Evolutionary conservation across 2,329 filamentous ascomycete species (phyloP), one percentile per base, ranked within the genome.

Genomic region (Thelonectria rubi): DNA sequence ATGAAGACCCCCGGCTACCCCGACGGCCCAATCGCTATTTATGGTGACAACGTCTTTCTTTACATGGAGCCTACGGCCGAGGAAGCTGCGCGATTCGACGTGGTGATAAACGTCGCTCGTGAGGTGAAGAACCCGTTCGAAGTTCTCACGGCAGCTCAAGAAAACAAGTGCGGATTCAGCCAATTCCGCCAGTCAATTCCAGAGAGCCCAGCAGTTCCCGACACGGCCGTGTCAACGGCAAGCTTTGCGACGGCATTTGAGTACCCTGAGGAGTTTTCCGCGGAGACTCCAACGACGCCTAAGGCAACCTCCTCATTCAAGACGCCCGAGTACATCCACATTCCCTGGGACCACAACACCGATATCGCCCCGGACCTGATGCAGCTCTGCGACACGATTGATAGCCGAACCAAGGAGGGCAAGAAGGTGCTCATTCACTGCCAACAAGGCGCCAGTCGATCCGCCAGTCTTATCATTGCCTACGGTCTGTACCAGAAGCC

Each of bases 291-390:
- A 5, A 87, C 86, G 1, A 77, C 75, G 0, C 86, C 87, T 3
- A 88, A 85, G 72, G 82, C 86, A 12, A 77, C 76, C 42, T 30
- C 26, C 10, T 62, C 75, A 5, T 74, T 78, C 46, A 84, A 81
- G 52, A 78, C 86, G 47, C 92, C 92, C 1, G 92, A 96, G 74
- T 96, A 96, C 70, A 91, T 95, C 15, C 92, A 96, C 73, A 89
- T 95, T 70, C 90, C 88, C 1, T 95, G 92, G 92, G 92, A 95
- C 63, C 92, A 95, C 78, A 94, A 94, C 76, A 94, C 91, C 0
- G 91, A 95, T 62, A 94, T 96, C 67, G 88, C 91, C 1, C 86
- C 87, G 5, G 92, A 95, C 74, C 79, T 95, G 18, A 88, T 92
- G 81, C 82, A 81, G 48, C 81, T 96, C 14, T 93, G 92, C 70